Evolutionary conservation across 441 rosid genomes (phyloP).

Genomic region (Populus hybrid): DNA sequence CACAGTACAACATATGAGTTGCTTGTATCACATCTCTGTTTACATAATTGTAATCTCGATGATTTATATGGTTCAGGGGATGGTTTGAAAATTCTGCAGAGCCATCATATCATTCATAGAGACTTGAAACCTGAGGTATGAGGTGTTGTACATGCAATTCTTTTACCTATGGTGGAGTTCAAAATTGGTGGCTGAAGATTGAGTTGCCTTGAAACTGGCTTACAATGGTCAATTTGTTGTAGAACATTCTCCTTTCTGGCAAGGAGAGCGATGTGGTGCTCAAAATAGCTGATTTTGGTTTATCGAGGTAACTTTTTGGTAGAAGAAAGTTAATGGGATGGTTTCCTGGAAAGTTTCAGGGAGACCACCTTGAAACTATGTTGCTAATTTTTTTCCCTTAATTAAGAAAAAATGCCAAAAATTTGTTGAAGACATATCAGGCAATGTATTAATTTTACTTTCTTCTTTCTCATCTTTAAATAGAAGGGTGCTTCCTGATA

Average conservation of each 20-base stretch:
- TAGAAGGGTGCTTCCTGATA: no score
- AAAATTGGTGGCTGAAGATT: neutral
- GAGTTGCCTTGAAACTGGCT: constrained; percentile 2
- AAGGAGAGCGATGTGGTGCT: constrained; percentile 40
- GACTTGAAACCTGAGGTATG: constrained; percentile 68
- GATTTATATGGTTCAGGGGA: constrained; percentile 39
- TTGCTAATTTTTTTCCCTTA: no score
- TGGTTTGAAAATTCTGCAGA: constrained; percentile 55
- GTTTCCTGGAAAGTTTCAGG: neutral
- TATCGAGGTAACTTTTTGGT: constrained; percentile 44
- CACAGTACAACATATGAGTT: neutral
- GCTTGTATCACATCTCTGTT: neutral
- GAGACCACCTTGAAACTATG: neutral
- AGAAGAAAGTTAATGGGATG: neutral
- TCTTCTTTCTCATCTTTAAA: neutral
- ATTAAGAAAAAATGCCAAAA: neutral
- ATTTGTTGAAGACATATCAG: neutral
- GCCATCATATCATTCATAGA: constrained; percentile 51
- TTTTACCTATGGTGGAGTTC: neutral
- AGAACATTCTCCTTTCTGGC: constrained; percentile 60
- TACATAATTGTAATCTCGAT: neutral
- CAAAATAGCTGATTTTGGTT: constrained; percentile 75
- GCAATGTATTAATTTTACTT: neutral
- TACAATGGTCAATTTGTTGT: constrained; percentile 21
- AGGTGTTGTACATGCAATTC: neutral